Evolutionary conservation across 768 basidiomycete species (phyloP).

Genomic region (Lactarius akahatsu): DNA sequence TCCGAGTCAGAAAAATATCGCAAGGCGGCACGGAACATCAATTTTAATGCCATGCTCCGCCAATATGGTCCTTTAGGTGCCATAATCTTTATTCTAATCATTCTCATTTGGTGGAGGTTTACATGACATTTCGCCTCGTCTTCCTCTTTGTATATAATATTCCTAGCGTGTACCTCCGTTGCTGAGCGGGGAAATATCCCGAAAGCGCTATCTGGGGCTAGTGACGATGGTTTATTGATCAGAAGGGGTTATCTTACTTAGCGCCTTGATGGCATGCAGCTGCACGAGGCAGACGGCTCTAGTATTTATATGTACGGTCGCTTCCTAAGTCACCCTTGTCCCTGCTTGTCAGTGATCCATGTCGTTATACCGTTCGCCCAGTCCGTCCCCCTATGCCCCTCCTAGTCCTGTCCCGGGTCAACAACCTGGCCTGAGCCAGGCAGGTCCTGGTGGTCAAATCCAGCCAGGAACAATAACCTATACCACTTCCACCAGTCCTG

Average conservation of each 20-base stretch:
- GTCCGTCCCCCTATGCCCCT: constrained; percentile 19
- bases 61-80: constrained; percentile 94
- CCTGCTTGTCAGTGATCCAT: constrained; percentile 20
- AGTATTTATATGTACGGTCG: constrained; percentile 18
- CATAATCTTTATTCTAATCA: constrained; percentile 72
- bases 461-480: constrained; percentile 71
- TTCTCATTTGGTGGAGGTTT: constrained; percentile 80
- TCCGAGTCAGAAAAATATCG: constrained; percentile 98
- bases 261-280: constrained; percentile 13
- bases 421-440: constrained; percentile 8
- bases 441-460: constrained; percentile 45
- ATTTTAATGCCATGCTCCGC: constrained; percentile 88
- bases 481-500: constrained; percentile 59
- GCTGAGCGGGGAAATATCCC: constrained; percentile 14
- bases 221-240: constrained; percentile 16
- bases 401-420: constrained; percentile 27
- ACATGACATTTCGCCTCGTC: constrained; percentile 37
- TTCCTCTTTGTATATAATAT: constrained; percentile 22
- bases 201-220: constrained; percentile 10
- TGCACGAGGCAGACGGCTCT: constrained; percentile 14
- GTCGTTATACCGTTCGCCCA: constrained; percentile 26
- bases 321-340: constrained; percentile 8
- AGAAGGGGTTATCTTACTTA: constrained; percentile 17
- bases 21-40: constrained; percentile 92
- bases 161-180: constrained; percentile 9